These are phyloP conservation scores for Eucalyptus urophylla DNA, from an alignment of 345 rosid genomes.

Conservation along the genomic window DNA sequence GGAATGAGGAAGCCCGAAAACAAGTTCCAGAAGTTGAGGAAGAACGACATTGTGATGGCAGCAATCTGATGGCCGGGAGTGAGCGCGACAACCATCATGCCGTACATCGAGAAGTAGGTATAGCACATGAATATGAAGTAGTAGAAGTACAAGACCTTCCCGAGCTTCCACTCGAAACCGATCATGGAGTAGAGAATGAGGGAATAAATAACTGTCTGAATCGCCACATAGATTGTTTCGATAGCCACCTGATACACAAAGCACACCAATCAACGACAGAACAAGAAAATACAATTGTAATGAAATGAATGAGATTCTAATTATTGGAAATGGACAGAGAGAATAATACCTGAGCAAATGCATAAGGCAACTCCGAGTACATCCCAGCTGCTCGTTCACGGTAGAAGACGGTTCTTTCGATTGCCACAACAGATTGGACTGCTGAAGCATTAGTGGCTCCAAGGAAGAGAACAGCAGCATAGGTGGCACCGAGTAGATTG, in stretches of 20 bases:
- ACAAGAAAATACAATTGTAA: background rate
- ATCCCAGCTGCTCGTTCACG: conserved; percentile 39
- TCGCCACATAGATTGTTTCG: conserved; percentile 17
- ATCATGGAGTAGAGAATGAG: conserved; percentile 21
- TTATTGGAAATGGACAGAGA: background rate
- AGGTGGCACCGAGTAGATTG: conserved; percentile 27
- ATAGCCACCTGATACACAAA: conserved; percentile 16
- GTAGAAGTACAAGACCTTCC: conserved; percentile 17
- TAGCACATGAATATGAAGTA: conserved; percentile 34
- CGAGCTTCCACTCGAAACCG: conserved; percentile 15
- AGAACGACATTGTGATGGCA: conserved; percentile 24
- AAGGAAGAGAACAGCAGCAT: conserved; percentile 25
- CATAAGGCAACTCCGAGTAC: conserved; percentile 33
- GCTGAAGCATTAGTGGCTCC: conserved; percentile 28
- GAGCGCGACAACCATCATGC: conserved; percentile 31
- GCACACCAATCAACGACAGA: background rate
- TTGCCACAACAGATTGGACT: conserved; percentile 18
- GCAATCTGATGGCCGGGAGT: conserved; percentile 26
- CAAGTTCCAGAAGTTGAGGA: conserved; percentile 31
- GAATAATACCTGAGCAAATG: conserved; percentile 20
- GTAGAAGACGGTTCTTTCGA: conserved; percentile 34
- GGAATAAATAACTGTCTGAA: conserved; percentile 11
- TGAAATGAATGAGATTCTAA: background rate
- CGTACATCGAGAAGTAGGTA: conserved; percentile 27
- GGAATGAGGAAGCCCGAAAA: conserved; percentile 32